A percentile compares a stretch with the other conserved stretches of the same genome.
Conservation (phyloP, 2,329 filamentous ascomycete species). For the Penicillium sp. region DNA sequence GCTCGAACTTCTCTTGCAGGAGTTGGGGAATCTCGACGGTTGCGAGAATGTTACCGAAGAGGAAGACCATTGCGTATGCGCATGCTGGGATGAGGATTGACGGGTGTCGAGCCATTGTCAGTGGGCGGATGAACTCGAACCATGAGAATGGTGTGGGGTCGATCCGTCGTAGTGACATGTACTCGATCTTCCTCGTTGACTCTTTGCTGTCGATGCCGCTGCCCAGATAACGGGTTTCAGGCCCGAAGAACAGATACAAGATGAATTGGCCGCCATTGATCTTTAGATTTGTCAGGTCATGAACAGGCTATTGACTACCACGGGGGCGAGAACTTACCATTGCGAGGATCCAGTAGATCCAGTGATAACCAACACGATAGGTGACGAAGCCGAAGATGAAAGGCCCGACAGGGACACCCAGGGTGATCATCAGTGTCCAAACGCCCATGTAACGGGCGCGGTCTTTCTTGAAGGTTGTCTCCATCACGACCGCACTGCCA, state of each 20-base stretch:
- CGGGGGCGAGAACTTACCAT: slow-evolving; percentile 44
- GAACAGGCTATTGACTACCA: slow-evolving; percentile 7
- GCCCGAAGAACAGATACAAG: slow-evolving; percentile 55
- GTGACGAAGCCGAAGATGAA: slow-evolving; percentile 48
- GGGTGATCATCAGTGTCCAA: slow-evolving; percentile 54
- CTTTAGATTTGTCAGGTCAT: slow-evolving; percentile 28
- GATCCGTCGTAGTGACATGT: slow-evolving; percentile 50
- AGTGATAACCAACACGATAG: slow-evolving; percentile 54
- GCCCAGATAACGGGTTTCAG: slow-evolving; percentile 55
- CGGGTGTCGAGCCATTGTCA: slow-evolving; percentile 46
- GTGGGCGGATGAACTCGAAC: slow-evolving; percentile 54
- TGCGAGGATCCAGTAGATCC: slow-evolving; percentile 60
- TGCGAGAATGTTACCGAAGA: slow-evolving; percentile 53
- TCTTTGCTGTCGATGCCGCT: slow-evolving; percentile 25
- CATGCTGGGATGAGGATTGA: slow-evolving; percentile 53
- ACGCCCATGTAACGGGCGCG: slow-evolving; percentile 56
- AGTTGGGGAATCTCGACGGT: slow-evolving; percentile 61
- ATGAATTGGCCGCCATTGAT: slow-evolving; percentile 58
- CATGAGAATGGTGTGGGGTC: slow-evolving; percentile 51
- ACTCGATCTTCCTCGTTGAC: slow-evolving; percentile 45
- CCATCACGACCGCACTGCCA: slow-evolving; percentile 57
- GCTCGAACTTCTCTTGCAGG: slow-evolving; percentile 54
- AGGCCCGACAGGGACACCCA: slow-evolving; percentile 47
- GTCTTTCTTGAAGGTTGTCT: slow-evolving; percentile 58
- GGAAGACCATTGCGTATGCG: slow-evolving; percentile 59